These are phyloP conservation scores for Chaetomium globosum DNA, from an alignment of 2,329 filamentous ascomycete species.

Conservation along the genomic window DNA sequence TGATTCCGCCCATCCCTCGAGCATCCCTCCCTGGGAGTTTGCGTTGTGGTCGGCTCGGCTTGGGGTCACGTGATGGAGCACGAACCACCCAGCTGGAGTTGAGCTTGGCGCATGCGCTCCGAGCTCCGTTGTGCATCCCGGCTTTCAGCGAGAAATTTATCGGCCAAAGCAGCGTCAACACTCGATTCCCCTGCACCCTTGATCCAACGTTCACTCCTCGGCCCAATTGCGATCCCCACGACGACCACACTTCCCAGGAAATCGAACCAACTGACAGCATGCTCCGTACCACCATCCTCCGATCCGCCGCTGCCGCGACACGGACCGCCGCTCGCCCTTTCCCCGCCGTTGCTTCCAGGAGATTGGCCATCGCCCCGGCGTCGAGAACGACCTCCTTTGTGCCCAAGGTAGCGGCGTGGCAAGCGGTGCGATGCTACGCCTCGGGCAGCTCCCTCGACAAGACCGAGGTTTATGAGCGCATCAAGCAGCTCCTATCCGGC, in stretches of 20 bases:
- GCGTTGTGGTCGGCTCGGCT: neutral
- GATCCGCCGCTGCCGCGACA: slow-evolving; percentile 68
- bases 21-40: too few relatives aligned
- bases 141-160: slow-evolving; percentile 51
- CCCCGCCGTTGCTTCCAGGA: slow-evolving; percentile 61
- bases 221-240: slow-evolving; percentile 24
- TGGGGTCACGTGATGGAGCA: slow-evolving; percentile 17
- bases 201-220: slow-evolving; percentile 27
- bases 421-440: slow-evolving; percentile 81
- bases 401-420: slow-evolving; percentile 59
- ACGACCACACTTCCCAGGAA: neutral
- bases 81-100: neutral
- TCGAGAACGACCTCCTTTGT: slow-evolving; percentile 60
- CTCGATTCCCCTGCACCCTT: slow-evolving; percentile 19
- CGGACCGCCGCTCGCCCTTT: slow-evolving; percentile 54
- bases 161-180: slow-evolving; percentile 39
- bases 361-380: slow-evolving; percentile 62
- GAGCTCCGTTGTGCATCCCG: slow-evolving; percentile 26
- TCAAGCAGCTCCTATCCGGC: slow-evolving; percentile 71
- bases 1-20: too few relatives aligned
- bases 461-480: slow-evolving; percentile 47
- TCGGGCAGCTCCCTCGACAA: slow-evolving; percentile 76
- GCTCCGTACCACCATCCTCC: slow-evolving; percentile 87
- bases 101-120: slow-evolving; percentile 20
- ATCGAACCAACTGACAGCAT: slow-evolving; percentile 56